phyloP scores from a whole-genome alignment of 495 filamentous ascomycete genomes.

The Neurospora hispaniola region DNA sequence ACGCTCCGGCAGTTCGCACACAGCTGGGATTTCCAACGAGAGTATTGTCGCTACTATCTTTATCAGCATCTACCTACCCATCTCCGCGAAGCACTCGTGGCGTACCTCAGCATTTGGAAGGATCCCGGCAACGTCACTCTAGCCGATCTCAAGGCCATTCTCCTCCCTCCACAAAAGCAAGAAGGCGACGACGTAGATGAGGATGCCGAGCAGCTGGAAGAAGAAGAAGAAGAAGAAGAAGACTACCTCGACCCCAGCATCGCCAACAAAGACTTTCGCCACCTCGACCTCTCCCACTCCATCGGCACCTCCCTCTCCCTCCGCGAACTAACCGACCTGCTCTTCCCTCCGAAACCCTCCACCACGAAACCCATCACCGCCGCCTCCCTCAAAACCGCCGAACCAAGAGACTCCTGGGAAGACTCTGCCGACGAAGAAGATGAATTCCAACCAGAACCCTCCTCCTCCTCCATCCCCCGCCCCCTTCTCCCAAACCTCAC shows the following conservation, averaged over 20 bases:
- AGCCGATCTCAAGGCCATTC: conserved; percentile 29
- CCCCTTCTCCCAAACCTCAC: conserved; percentile 39
- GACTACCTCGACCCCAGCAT: conserved; percentile 5
- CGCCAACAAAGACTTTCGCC: conserved; percentile 43
- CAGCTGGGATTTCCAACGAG: conserved; percentile 59
- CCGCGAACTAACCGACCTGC: conserved; percentile 46
- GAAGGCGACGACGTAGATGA: conserved; percentile 16
- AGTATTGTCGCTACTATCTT: conserved; percentile 58
- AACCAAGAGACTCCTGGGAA: conserved; percentile 15
- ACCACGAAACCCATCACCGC: conserved; percentile 1
- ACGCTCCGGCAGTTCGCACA: conserved; percentile 49
- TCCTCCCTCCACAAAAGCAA: conserved; percentile 23
- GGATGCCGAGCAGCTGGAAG: conserved; percentile 7
- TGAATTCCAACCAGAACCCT: neutral
- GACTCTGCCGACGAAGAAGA: conserved; percentile 33
- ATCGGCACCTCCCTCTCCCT: conserved; percentile 49
- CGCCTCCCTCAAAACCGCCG: neutral
- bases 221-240: conserved; percentile 3
- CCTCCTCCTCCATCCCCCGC: conserved; percentile 14
- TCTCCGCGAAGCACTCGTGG: conserved; percentile 50
- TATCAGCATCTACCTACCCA: conserved; percentile 46
- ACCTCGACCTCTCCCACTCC: conserved; percentile 54
- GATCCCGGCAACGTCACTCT: conserved; percentile 33
- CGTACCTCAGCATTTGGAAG: conserved; percentile 46
- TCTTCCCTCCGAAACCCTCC: conserved; percentile 21